Conservation (phyloP, 1,139 yeast genomes). For the Candida pseudoviswanathii region DNA sequence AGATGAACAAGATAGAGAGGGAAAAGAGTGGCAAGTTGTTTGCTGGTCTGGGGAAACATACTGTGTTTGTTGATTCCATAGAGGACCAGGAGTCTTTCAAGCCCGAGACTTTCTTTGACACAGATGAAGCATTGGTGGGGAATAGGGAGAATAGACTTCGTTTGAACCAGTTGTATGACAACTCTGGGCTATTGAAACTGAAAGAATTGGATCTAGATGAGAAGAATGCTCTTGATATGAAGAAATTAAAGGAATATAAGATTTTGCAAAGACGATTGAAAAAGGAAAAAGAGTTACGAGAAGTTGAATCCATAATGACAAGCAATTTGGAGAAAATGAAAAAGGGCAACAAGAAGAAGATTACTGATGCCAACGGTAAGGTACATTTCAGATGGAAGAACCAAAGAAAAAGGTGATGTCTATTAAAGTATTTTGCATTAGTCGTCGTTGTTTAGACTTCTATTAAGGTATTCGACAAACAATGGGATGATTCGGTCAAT, state of each 20-base stretch:
- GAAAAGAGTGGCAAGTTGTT: conserved; percentile 57
- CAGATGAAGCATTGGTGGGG: conserved; percentile 62
- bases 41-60: conserved; percentile 69
- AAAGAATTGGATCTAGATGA: conserved; percentile 32
- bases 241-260: conserved; percentile 61
- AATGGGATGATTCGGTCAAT: conserved; percentile 64
- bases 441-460: conserved; percentile 42
- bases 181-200: conserved; percentile 28
- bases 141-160: conserved; percentile 76
- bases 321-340: conserved; percentile 85
- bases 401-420: conserved; percentile 66
- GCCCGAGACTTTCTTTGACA: conserved; percentile 67
- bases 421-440: conserved; percentile 3
- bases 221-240: conserved; percentile 49
- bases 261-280: conserved; percentile 60
- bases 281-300: conserved; percentile 64
- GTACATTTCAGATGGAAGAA: conserved; percentile 83
- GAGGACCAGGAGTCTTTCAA: conserved; percentile 58
- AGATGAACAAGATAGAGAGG: conserved; percentile 63
- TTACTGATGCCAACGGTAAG: conserved; percentile 63
- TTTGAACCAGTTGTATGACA: conserved; percentile 57
- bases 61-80: conserved; percentile 76
- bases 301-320: conserved; percentile 74
- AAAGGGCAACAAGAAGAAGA: conserved; percentile 82
- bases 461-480: conserved; percentile 74